phyloP scores from a whole-genome alignment of 345 rosid genomes.

The Moringa oleifera region DNA sequence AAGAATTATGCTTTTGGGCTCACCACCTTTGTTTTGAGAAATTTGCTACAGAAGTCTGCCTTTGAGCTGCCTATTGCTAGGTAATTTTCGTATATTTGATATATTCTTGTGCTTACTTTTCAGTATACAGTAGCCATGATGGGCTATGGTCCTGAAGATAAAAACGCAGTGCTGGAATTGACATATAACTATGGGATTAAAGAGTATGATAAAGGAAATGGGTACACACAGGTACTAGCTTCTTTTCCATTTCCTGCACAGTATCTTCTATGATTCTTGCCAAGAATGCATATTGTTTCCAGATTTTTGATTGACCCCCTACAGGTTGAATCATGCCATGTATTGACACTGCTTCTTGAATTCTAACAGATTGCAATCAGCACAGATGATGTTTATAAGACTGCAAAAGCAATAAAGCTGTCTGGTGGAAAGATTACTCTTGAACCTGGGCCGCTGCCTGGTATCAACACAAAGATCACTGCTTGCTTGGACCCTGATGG shows the following conservation, averaged over 20 bases:
- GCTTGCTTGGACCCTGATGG: slow-evolving; percentile 98
- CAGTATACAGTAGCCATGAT: slow-evolving; percentile 84
- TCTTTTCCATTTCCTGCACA: neutral
- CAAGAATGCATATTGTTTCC: no score
- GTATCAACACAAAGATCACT: slow-evolving; percentile 88
- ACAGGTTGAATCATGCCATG: neutral
- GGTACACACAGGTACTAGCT: slow-evolving; percentile 72
- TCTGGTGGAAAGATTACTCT: slow-evolving; percentile 85
- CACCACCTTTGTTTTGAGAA: no score
- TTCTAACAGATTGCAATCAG: slow-evolving; percentile 82
- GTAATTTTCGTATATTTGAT: neutral
- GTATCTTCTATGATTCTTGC: no score
- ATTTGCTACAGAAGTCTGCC: no score
- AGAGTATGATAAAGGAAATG: slow-evolving; percentile 86
- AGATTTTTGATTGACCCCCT: neutral
- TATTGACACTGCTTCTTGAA: neutral
- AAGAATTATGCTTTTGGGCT: no score
- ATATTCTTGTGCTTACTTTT: neutral
- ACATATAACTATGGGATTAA: slow-evolving; percentile 92
- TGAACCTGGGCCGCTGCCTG: slow-evolving; percentile 97
- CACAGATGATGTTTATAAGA: slow-evolving; percentile 92
- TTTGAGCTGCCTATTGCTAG: no score
- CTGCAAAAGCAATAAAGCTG: slow-evolving; percentile 80
- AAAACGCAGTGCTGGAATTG: slow-evolving; percentile 71
- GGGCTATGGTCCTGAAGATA: slow-evolving; percentile 98